Base-by-base conservation (phyloP, 106 monocot species). In the Alisma plantagoaquatica region DNA sequence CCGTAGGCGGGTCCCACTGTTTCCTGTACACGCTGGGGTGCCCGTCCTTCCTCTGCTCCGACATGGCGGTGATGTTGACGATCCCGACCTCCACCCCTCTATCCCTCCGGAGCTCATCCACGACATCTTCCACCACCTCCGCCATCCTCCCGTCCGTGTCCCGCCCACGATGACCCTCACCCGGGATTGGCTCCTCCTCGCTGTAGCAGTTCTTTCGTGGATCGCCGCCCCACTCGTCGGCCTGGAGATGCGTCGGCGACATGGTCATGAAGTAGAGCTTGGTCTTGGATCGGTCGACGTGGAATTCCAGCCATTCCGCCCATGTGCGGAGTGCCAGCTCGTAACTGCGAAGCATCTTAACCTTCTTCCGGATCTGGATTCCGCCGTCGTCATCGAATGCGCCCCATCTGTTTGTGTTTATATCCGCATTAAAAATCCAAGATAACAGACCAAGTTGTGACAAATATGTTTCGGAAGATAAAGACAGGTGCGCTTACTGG, bases 281-380 rank as follows among this genome's bases (percentile, higher is more conserved):
- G 10, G 70, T 73, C 46, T 60, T 74, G 26, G 17, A 17, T 2
- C 41, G 62, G 55, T 87, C 76, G 7, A 93, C 48, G 59, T 87
- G 76, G 31, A 57, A 62, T 23, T 93, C 76, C 26, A 93, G 71
- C 92, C 92, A 93, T 4, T 77, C 62, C 1, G 92, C 68, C 92
- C 92, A 93, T 16, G 77, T 83, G 38, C 44, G 67, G 16, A 93
- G 51, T 24, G 82, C 92, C 30, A 61, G 61, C 33, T 61, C 61
- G 61, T 49, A 61, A 49, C 48, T 61, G 17, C 61, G 61, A 21
- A 61, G 31, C 61, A 61, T 61, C 5, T 32, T 25, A 22, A 49
- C 33, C 32, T 61, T 33, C 49, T 61, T 61, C 23, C n/a, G n/a
- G n/a, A n/a, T n/a, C n/a, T 49, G 35, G 20, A 61, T 29, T 10